Conservation (phyloP, 2,329 filamentous ascomycete genomes). For the Trichoderma atroviride region DNA sequence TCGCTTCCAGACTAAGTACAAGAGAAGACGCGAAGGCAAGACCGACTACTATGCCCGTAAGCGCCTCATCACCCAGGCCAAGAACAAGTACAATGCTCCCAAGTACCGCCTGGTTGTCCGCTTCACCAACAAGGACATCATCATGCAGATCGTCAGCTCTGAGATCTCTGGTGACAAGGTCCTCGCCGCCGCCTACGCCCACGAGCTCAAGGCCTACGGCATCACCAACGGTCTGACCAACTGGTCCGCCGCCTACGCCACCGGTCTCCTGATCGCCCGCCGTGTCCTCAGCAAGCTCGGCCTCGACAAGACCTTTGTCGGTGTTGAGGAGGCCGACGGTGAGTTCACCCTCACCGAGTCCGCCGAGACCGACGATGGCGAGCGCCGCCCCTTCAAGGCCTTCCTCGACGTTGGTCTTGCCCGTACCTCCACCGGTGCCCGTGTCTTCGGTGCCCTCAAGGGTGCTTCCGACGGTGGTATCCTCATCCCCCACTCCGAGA, state of each 20-base stretch:
- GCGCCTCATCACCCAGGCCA: conserved; percentile 99
- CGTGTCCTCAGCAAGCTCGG: conserved; percentile 97
- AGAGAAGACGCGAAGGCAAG: conserved; percentile 93
- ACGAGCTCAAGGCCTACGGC: conserved; percentile 97
- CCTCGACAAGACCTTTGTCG: conserved; percentile 87
- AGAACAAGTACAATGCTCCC: conserved; percentile 99
- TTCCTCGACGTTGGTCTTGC: conserved; percentile 97
- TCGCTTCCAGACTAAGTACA: conserved; percentile 99
- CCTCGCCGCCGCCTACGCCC: conserved; percentile 86
- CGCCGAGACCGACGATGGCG: conserved; percentile 83
- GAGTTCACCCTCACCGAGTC: conserved; percentile 97
- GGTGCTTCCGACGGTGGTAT: conserved; percentile 98
- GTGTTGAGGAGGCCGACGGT: conserved; percentile 95
- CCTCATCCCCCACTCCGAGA: conserved; percentile 96
- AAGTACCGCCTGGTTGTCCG: conserved; percentile 99
- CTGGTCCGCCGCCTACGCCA: conserved; percentile 97
- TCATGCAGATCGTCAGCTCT: conserved; percentile 94
- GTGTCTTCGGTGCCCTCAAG: conserved; percentile 99
- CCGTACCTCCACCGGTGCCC: conserved; percentile 96
- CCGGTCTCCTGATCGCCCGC: conserved; percentile 94
- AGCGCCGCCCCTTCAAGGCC: conserved; percentile 99
- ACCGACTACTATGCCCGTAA: conserved; percentile 99
- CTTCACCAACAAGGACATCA: conserved; percentile 99
- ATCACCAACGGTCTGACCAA: conserved; percentile 99
- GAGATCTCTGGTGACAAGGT: conserved; percentile 99